phyloP scores from a whole-genome alignment of 257 asterid species.

The Penstemon barbatus region DNA sequence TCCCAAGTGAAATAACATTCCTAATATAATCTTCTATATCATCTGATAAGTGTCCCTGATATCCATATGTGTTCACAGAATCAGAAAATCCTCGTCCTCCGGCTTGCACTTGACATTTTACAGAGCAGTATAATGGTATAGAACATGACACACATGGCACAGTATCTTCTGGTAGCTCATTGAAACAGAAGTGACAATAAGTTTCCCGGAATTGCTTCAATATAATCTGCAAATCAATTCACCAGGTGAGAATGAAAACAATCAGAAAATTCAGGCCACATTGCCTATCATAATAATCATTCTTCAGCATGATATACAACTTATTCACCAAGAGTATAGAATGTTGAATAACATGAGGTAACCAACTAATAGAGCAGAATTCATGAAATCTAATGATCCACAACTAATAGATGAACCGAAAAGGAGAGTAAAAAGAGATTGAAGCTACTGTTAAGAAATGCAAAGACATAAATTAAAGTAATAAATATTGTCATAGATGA shows the following conservation, averaged over 20 bases:
- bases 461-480: not conserved
- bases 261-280: slow-evolving; percentile 23
- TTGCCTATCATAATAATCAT: slow-evolving; percentile 9
- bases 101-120: slow-evolving; percentile 68
- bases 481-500: slow-evolving; percentile 5
- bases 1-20: slow-evolving; percentile 39
- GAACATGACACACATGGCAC: slow-evolving; percentile 80
- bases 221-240: slow-evolving; percentile 60
- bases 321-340: slow-evolving; percentile 16
- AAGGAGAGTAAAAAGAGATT: not conserved
- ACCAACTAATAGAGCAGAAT: not conserved
- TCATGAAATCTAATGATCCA: not conserved
- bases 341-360: slow-evolving; percentile 12
- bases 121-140: slow-evolving; percentile 77
- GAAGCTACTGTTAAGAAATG: slow-evolving; percentile 2
- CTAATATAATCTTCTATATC: slow-evolving; percentile 56
- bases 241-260: slow-evolving; percentile 30
- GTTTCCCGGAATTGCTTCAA: slow-evolving; percentile 84
- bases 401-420: not conserved
- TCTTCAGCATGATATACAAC: slow-evolving; percentile 2
- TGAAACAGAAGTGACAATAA: slow-evolving; percentile 93
- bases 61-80: slow-evolving; percentile 25
- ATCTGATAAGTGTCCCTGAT: slow-evolving; percentile 47
- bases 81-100: slow-evolving; percentile 48
- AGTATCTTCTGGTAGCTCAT: slow-evolving; percentile 74